Percentiles rank a stretch among this genome's conserved stretches.
These are phyloP conservation scores for Pezicula carpinea DNA, from an alignment of 2,329 filamentous ascomycete species.

Conservation along the genomic window DNA sequence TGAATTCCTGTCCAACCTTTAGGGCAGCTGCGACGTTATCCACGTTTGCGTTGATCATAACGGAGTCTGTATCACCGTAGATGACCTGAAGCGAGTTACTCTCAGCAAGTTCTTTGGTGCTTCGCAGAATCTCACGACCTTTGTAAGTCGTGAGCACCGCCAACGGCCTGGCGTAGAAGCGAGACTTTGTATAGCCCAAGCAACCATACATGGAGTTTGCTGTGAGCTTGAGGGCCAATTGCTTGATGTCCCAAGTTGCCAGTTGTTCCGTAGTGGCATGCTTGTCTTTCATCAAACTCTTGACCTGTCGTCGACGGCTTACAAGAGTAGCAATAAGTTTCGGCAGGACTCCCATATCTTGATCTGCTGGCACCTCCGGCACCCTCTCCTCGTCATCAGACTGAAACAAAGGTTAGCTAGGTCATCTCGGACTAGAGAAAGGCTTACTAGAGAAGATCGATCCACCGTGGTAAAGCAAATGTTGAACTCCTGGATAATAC, in stretches of 20 bases:
- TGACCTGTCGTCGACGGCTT: constrained; percentile 82
- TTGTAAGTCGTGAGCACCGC: constrained; percentile 97
- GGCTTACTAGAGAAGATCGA: constrained; percentile 61
- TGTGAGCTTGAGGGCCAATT: constrained; percentile 91
- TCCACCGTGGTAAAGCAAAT: constrained; percentile 99
- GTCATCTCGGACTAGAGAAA: not conserved
- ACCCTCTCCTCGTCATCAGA: constrained; percentile 81
- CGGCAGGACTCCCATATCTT: constrained; percentile 81
- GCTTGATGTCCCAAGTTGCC: constrained; percentile 96
- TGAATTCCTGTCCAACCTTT: constrained; percentile 91
- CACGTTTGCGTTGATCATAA: constrained; percentile 99
- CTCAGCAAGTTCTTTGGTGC: constrained; percentile 93
- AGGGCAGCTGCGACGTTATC: constrained; percentile 88
- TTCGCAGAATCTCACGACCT: constrained; percentile 92
- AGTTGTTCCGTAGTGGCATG: constrained; percentile 79
- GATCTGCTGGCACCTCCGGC: constrained; percentile 75
- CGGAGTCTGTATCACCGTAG: constrained; percentile 97
- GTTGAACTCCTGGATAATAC: constrained; percentile 99
- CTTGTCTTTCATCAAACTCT: constrained; percentile 95
- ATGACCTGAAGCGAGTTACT: constrained; percentile 89
- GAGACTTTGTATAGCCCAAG: constrained; percentile 92
- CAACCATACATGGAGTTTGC: constrained; percentile 99
- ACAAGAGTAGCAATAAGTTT: constrained; percentile 90
- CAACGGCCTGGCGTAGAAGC: constrained; percentile 92
- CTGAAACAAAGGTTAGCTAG: constrained; percentile 31